Base-by-base conservation (phyloP, 805 yeast genomes). In the Danielozyma ontarioensis region DNA sequence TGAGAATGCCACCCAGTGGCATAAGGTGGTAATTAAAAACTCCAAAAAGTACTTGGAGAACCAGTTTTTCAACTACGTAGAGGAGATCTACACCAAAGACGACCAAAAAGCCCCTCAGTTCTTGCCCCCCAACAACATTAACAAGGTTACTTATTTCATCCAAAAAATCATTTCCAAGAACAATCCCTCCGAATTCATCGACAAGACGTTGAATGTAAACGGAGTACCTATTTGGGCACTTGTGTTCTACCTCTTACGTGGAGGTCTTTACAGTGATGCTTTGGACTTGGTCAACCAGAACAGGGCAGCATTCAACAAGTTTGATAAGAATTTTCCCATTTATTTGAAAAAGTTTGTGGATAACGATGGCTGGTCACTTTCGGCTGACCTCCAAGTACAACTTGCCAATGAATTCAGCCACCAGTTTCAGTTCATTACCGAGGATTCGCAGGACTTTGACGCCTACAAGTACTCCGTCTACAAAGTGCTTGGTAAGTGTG, bases 161-260 rank as follows among this genome's bases (percentile, higher is more conserved):
- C 50, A 64, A 38, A 59, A 60, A 34, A 50, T 67, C 15, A 53
- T 64, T 25, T 40, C 51, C 31, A 59, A 55, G 34, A 61, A 62
- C 41, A 48, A 50, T 32, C 37, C 48, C 17, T 57, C 56, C 14
- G 35, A 35, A 8, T 40, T 55, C 26, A 42, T 46, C 39, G 50
- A 51, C n/a, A 56, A 55, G 35, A 64, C 70, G 1, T 48, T 64
- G 35, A 50, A 50, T 34, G 79, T 87, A 16, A 89, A 90, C 57
- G 88, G 88, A 13, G 66, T 75, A 1, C 97, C 97, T 7, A 75
- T 93, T n/a, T 90, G 98, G 98, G 96, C 96, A 0, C 62, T 87
- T 25, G 61, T 93, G 8, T 93, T 83, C 53, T 90, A 85, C 57
- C 65, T 90, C 40, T 56, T 93, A 32, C 78, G 98, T 50, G 80